These are phyloP conservation scores for Pilobolus umbonatus DNA, from an alignment of 192 early-diverging fungal genomes.

Conservation along the genomic window DNA sequence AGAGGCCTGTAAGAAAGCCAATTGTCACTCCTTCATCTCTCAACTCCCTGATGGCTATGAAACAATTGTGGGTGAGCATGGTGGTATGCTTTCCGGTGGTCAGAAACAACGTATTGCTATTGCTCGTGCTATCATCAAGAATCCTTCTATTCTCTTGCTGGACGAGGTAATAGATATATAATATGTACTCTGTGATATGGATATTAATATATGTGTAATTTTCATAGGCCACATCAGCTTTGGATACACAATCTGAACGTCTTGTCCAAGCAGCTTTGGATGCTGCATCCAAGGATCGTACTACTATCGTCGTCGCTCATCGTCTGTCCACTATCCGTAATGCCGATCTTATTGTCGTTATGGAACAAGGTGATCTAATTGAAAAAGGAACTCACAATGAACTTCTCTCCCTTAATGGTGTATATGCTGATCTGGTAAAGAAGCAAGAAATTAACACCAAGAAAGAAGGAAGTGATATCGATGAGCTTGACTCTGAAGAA, in stretches of 20 bases:
- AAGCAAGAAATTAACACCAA: slow-evolving; percentile 59
- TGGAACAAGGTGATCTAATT: slow-evolving; percentile 62
- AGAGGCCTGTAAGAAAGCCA: slow-evolving; percentile 62
- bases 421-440: slow-evolving; percentile 61
- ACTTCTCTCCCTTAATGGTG: slow-evolving; percentile 57
- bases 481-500: slow-evolving; percentile 14
- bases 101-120: slow-evolving; percentile 97
- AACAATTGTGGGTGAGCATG: slow-evolving; percentile 79
- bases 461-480: slow-evolving; percentile 25
- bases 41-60: slow-evolving; percentile 81
- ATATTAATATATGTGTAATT: neutral
- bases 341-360: slow-evolving; percentile 85
- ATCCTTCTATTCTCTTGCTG: slow-evolving; percentile 77
- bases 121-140: slow-evolving; percentile 85
- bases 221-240: slow-evolving; percentile 66
- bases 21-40: slow-evolving; percentile 80
- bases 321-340: slow-evolving; percentile 85
- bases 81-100: slow-evolving; percentile 75
- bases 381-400: slow-evolving; percentile 82
- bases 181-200: neutral
- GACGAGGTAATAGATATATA: slow-evolving; percentile 53
- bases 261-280: slow-evolving; percentile 84
- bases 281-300: slow-evolving; percentile 65
- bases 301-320: slow-evolving; percentile 90
- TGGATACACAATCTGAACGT: slow-evolving; percentile 79